Percentiles rank a stretch among this genome's conserved stretches.
These are phyloP conservation scores for Astraeus odoratus DNA, from an alignment of 768 basidiomycete genomes.

Conservation along the genomic window DNA sequence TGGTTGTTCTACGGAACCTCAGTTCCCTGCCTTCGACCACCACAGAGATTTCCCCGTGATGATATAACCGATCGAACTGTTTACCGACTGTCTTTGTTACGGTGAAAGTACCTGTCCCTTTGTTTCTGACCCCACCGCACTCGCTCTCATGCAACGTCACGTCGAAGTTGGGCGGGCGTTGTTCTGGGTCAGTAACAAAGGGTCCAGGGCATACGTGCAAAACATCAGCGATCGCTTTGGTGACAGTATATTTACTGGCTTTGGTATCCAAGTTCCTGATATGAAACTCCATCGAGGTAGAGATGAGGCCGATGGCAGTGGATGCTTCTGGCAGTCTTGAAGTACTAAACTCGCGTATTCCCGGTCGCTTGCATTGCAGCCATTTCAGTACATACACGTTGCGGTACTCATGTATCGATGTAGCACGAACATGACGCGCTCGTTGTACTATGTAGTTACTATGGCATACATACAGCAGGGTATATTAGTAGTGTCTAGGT, in stretches of 20 bases:
- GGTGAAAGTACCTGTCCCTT: constrained; percentile 39
- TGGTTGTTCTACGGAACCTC: constrained; percentile 16
- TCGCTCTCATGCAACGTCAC: constrained; percentile 26
- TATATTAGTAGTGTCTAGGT: too few species aligned
- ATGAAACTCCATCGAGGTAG: constrained; percentile 31
- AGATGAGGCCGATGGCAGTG: not conserved
- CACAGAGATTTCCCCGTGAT: constrained; percentile 32
- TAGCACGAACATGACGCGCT: too few species aligned
- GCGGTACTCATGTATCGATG: too few species aligned
- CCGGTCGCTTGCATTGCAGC: too few species aligned
- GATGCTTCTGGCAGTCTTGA: too few species aligned
- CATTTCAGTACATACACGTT: too few species aligned
- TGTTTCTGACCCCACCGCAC: constrained; percentile 46
- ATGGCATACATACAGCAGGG: too few species aligned
- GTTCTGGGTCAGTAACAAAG: constrained; percentile 18
- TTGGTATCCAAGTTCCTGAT: constrained; percentile 28
- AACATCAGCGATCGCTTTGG: constrained; percentile 44
- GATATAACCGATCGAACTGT: constrained; percentile 41
- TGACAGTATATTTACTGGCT: constrained; percentile 50
- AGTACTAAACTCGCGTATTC: too few species aligned
- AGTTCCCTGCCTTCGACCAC: constrained; percentile 36
- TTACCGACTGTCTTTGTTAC: constrained; percentile 28
- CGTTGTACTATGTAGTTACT: too few species aligned
- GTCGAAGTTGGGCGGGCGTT: constrained; percentile 48
- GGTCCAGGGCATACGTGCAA: constrained; percentile 38